Evolutionary conservation across 768 basidiomycete genomes (phyloP).

Genomic region (Lactarius tabidus): DNA sequence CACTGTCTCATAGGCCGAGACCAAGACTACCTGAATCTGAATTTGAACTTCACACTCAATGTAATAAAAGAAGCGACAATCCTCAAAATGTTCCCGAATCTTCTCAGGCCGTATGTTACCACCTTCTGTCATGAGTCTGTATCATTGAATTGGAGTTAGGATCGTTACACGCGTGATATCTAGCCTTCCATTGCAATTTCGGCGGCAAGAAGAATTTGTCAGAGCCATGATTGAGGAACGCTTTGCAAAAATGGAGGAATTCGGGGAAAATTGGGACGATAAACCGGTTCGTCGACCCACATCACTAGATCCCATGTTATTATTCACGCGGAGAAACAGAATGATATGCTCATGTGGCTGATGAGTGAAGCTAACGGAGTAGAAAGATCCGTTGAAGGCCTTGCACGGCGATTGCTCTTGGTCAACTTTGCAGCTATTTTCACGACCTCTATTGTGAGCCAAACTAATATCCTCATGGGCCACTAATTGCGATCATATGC

Average conservation of each 20-base stretch:
- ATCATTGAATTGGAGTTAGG: constrained; percentile 19
- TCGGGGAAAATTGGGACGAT: constrained; percentile 7
- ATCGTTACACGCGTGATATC: constrained; percentile 29
- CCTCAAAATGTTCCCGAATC: constrained; percentile 39
- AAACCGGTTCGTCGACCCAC: constrained; percentile 6
- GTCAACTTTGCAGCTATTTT: constrained; percentile 40
- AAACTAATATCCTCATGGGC: background rate
- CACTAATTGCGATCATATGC: background rate
- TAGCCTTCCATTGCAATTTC: constrained; percentile 5
- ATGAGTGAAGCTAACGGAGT: constrained; percentile 34
- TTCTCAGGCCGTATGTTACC: constrained; percentile 45
- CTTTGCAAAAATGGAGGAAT: background rate
- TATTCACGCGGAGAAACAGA: constrained; percentile 28
- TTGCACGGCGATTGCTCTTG: constrained; percentile 33
- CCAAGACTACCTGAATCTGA: constrained; percentile 38
- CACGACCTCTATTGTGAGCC: constrained; percentile 33
- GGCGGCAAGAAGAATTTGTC: background rate
- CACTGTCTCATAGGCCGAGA: constrained; percentile 36
- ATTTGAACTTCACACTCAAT: constrained; percentile 36
- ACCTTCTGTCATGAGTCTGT: constrained; percentile 24
- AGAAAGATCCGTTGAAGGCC: constrained; percentile 31
- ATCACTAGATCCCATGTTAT: background rate
- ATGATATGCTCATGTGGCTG: constrained; percentile 42
- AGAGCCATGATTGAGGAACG: constrained; percentile 3
- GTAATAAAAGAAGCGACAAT: constrained; percentile 33